Base-by-base conservation (phyloP, 768 basidiomycete genomes). In the Suillus ampliporus region DNA sequence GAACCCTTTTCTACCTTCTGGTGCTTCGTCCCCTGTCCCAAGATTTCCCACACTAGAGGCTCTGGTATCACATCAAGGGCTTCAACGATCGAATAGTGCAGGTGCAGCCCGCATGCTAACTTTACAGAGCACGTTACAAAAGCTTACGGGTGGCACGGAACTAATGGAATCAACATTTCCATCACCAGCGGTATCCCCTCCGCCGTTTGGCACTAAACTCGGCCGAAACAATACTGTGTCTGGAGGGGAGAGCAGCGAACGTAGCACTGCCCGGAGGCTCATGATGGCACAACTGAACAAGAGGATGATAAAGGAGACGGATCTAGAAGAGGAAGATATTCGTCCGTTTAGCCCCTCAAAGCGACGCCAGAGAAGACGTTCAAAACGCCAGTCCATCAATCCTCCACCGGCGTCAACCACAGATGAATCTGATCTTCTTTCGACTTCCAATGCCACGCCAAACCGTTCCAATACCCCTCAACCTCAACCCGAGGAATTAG, bases 71-170 rank as follows among this genome's bases (percentile, higher is more conserved):
- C 89, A 89, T 71, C 86, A 82, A 69, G 89, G 90, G 17, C 84
- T 97, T 3, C 89, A 92, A 70, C 89, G 95, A 21, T 96, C 95
- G 2, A 95, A 96, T 72, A 96, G 95, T 70, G 92, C 87, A 13
- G 54, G 54, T 56, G 82, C 92, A n/a, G 91, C 90, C 23, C 84
- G 90, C 58, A 84, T 88, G 57, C 84, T 89, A 70, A 94, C 94
- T 5, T 86, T 97, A 86, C 87, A 77, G 61, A 95, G 93, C 38
- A 56, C 54, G 17, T 56, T 56, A 40, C 59, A 88, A 65, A 95
- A 94, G 73, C 80, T 97, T 60, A 94, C 90, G 1, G 91, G 92
- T 44, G 90, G 89, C 31, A 82, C 83, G 53, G 61, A 63, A 50
- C 21, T 38, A 13, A 90, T 91, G 64, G 78, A 82, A 5, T 79